Conservation (phyloP, 768 basidiomycete genomes). For the Pisolithus tinctorius region DNA sequence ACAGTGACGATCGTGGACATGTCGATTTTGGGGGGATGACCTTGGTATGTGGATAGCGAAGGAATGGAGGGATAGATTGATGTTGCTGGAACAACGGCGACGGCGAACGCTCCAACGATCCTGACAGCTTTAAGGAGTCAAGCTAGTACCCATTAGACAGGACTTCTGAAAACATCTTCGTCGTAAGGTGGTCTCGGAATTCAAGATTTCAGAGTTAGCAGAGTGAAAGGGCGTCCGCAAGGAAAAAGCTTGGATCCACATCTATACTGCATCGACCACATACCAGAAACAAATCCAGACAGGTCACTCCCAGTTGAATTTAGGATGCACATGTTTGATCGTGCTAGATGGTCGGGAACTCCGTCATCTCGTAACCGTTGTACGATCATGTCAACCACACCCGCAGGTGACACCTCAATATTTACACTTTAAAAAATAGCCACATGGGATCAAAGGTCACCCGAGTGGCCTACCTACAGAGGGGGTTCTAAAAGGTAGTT, state of each 20-base stretch:
- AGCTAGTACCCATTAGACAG: conserved; percentile 56
- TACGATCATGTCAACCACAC: too few species aligned
- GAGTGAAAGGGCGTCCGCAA: conserved; percentile 43
- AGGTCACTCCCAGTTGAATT: too few species aligned
- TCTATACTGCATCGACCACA: too few species aligned
- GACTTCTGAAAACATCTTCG: conserved; percentile 50
- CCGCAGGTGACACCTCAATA: too few species aligned
- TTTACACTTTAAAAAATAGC: too few species aligned
- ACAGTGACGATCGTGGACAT: conserved; percentile 43
- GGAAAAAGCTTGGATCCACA: conserved; percentile 28
- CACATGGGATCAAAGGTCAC: too few species aligned
- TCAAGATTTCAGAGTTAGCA: conserved; percentile 60
- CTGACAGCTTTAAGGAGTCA: conserved; percentile 51
- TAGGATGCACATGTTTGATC: too few species aligned
- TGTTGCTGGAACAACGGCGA: conserved; percentile 45
- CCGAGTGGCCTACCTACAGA: too few species aligned
- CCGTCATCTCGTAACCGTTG: too few species aligned
- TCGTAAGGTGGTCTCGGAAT: conserved; percentile 51
- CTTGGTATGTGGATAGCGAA: conserved; percentile 56
- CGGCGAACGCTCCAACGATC: conserved; percentile 44
- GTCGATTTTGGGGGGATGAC: conserved; percentile 35
- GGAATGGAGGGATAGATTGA: conserved; percentile 47
- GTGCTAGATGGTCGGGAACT: too few species aligned
- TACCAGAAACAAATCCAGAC: too few species aligned
- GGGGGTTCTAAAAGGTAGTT: too few species aligned